Evolutionary conservation across 2,329 filamentous ascomycete species (phyloP), one percentile per base, ranked within the genome.

Genomic region (Domatiomyces catenatus): DNA sequence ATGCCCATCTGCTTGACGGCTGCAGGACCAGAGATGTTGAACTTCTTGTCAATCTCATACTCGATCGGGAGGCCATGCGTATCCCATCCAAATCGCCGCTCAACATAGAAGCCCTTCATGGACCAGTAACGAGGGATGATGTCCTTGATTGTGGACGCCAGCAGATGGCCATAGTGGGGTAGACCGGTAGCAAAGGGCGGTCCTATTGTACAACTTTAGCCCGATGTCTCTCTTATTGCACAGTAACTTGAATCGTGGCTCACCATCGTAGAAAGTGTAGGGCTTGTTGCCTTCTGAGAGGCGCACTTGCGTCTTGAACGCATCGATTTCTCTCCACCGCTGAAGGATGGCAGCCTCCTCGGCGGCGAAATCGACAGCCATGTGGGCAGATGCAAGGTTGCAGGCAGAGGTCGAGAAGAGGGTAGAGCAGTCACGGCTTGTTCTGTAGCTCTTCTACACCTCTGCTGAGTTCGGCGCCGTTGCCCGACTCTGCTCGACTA

Each of bases 261-360:
- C 26, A 47, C 86, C 86, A 75, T 90, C 86, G 72, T 95, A 96
- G 71, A 98, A 98, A 51, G 88, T 94, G 66, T 94, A 98, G 49
- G 81, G 84, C 56, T 84, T 79, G 55, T 82, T 80, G 58, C 84
- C 86, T 66, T 85, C 77, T 8, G 89, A 92, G 54, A 96, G 79
- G 69, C 92, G 84, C 55, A 90, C 80, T 72, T 93, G 86, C 56
- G 83, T 81, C 64, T 86, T 79, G 67, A 96, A 96, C 59, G 92
- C 92, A 63, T 90, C 78, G 66, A 94, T 92, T 65, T 92, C 86
- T 64, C 82, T 84, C 92, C 90, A 98, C 71, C 80, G 77, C 65
- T 82, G 74, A 67, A 96, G 81, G 67, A 89, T 78, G 56, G 74
- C 77, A 72, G 93, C 84, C 75, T 96, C 90, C 69, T 92, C 86